Evolutionary conservation across 345 rosid species (phyloP), one percentile per base, ranked within the genome.

Genomic region (Dovyalis caffra): DNA sequence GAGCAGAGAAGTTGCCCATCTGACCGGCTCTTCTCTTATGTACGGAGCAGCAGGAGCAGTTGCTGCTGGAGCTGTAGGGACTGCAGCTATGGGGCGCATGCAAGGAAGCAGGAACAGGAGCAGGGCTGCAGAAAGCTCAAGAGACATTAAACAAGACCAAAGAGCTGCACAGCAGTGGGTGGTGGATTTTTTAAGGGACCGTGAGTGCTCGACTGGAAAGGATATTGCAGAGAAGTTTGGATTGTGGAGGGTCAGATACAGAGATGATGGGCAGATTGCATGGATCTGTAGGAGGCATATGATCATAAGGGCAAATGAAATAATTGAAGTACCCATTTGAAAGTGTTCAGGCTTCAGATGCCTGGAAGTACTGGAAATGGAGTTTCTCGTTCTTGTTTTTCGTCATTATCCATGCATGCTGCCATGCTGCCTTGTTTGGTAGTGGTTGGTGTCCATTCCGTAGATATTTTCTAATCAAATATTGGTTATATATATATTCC

Each of bases 181-280:
- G 53, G 82, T 86, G 66, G 99, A 92, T 82, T 91, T 90, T 81
- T 80, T 91, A 71, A 83, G 97, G 83, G 98, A 91, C 26, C 84
- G 91, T 49, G 62, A 85, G 66, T 95, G 98, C 77, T 89, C 93
- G 26, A 81, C 90, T 1, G 99, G 99, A 43, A 90, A 62, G 80
- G 99, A 90, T 66, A 88, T 93, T 64, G 91, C 97, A 3, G 97
- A 95, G 82, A 93, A 95, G 84, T 95, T 95, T 69, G 97, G 96
- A 71, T 79, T 95, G 34, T 91, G 91, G 92, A 82, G 99, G 72
- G 94, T 91, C 57, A 83, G 99, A 82, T 93, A 95, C 84, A 87
- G 81, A 37, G 94, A 89, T 73, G 81, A 86, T 74, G 98, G 98
- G 12, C 92, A 94, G 40, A 86, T 93, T 56, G 97, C 97, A 51